phyloP scores from a whole-genome alignment of 2,329 filamentous ascomycete species.

The Conoideocrella luteorostrata region DNA sequence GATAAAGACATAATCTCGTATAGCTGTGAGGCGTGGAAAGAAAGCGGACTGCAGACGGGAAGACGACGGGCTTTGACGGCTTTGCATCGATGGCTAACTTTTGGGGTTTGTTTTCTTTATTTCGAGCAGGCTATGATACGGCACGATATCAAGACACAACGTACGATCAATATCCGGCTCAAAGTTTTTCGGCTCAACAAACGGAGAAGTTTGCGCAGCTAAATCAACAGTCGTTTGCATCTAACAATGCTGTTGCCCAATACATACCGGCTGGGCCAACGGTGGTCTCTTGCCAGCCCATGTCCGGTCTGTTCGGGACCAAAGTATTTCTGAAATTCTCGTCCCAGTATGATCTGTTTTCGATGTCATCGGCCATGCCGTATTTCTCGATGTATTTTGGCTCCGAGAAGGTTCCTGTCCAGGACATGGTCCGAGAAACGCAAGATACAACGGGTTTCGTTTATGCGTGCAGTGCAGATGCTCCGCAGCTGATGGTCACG shows the following conservation, averaged over 20 bases:
- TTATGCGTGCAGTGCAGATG: conserved; percentile 67
- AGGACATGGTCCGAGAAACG: conserved; percentile 55
- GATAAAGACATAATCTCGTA: too few species aligned
- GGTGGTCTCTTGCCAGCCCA: conserved; percentile 65
- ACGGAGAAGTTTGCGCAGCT: conserved; percentile 46
- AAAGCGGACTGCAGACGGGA: too few species aligned
- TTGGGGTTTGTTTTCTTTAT: not conserved
- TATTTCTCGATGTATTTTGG: conserved; percentile 69
- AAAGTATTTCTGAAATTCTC: conserved; percentile 69
- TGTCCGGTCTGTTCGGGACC: conserved; percentile 61
- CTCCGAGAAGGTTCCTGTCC: conserved; percentile 57
- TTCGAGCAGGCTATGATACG: conserved; percentile 56
- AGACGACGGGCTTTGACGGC: conserved; percentile 16
- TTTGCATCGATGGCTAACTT: conserved; percentile 11
- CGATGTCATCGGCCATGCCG: conserved; percentile 47
- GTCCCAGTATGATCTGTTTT: conserved; percentile 64
- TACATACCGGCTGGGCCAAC: conserved; percentile 57
- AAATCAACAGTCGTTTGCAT: conserved; percentile 50
- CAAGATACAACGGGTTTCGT: conserved; percentile 56
- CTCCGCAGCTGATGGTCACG: conserved; percentile 54
- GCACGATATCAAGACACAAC: conserved; percentile 53
- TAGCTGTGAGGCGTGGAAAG: too few species aligned
- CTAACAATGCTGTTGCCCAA: conserved; percentile 57
- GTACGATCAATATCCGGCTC: conserved; percentile 46
- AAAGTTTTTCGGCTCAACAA: conserved; percentile 39